Percentiles rank a stretch among this genome's conserved stretches.
Conservation (phyloP, 345 rosid species). For the Pistacia vera region DNA sequence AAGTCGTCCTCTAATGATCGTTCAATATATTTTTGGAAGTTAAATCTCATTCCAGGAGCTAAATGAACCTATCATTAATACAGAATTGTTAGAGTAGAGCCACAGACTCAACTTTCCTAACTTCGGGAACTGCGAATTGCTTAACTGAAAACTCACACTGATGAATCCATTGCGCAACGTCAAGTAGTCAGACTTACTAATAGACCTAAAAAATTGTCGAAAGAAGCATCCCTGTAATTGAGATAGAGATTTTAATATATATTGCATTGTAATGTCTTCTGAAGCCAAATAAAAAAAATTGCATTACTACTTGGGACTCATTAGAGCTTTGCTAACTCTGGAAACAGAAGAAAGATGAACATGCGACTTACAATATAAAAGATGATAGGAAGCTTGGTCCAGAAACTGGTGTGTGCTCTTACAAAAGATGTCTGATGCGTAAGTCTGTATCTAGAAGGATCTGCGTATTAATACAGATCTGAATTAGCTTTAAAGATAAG, state of each 20-base stretch:
- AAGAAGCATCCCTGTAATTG: constrained; percentile 85
- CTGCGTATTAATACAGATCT: constrained; percentile 40
- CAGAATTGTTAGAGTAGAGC: constrained; percentile 3
- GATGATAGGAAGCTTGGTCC: constrained; percentile 84
- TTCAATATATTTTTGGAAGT: constrained; percentile 89
- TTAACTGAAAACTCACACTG: constrained; percentile 48
- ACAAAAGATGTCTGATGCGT: constrained; percentile 92
- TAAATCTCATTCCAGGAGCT: constrained; percentile 87
- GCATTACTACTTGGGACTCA: neutral
- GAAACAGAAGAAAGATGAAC: neutral
- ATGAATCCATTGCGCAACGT: constrained; percentile 91
- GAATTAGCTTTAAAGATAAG: constrained; percentile 15
- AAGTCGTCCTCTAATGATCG: constrained; percentile 95
- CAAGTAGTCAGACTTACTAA: constrained; percentile 78
- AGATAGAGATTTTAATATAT: constrained; percentile 2
- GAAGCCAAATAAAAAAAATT: neutral
- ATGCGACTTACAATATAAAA: constrained; percentile 72
- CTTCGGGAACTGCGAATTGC: neutral
- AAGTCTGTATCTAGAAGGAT: constrained; percentile 91
- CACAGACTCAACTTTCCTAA: neutral
- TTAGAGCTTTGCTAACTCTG: neutral
- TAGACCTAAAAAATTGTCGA: constrained; percentile 87
- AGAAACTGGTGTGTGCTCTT: constrained; percentile 80
- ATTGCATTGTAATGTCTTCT: neutral
- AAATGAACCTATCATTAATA: constrained; percentile 67